A percentile compares a stretch with the other conserved stretches of the same genome.
Evolutionary conservation across 306 rosid genomes (phyloP).

Genomic region (Cicer arietinum): DNA sequence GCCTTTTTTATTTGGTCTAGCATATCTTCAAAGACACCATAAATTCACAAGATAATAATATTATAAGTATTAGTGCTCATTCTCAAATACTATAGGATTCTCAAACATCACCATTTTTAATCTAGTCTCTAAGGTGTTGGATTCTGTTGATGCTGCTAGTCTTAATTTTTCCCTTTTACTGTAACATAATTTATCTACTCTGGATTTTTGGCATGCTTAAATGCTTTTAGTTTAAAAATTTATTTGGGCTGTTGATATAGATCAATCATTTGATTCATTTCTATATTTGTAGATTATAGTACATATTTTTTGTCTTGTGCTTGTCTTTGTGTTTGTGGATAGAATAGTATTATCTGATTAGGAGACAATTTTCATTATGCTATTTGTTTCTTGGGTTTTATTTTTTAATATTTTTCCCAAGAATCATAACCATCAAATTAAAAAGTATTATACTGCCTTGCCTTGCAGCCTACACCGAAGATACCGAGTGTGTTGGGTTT

Average conservation of each 20-base stretch:
- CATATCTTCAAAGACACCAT: neutral
- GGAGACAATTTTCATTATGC: slow-evolving; percentile 19
- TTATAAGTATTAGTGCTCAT: too few species aligned
- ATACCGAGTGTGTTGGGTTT: slow-evolving; percentile 84
- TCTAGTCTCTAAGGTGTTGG: neutral
- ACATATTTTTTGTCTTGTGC: neutral
- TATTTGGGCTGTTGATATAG: slow-evolving; percentile 9
- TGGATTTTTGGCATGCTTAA: slow-evolving; percentile 13
- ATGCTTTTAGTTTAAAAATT: slow-evolving; percentile 1
- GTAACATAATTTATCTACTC: neutral
- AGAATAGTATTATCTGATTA: slow-evolving; percentile 9
- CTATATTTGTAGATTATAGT: neutral
- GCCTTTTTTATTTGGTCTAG: neutral
- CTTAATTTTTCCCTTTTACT: neutral
- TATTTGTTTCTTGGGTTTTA: neutral
- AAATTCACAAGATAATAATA: neutral
- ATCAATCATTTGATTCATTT: neutral
- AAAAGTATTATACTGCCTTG: slow-evolving; percentile 3
- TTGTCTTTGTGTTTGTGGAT: neutral
- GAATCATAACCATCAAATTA: slow-evolving; percentile 21
- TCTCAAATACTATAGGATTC: too few species aligned
- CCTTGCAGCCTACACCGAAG: slow-evolving; percentile 68
- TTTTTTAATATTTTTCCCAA: slow-evolving; percentile 10
- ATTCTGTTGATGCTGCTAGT: slow-evolving; percentile 1
- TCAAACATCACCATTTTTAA: slow-evolving; percentile 3